A percentile compares a stretch with the other conserved stretches of the same genome.
Evolutionary conservation across 805 yeast genomes (phyloP).

Genomic region (Wickerhamiella allomyrinae): DNA sequence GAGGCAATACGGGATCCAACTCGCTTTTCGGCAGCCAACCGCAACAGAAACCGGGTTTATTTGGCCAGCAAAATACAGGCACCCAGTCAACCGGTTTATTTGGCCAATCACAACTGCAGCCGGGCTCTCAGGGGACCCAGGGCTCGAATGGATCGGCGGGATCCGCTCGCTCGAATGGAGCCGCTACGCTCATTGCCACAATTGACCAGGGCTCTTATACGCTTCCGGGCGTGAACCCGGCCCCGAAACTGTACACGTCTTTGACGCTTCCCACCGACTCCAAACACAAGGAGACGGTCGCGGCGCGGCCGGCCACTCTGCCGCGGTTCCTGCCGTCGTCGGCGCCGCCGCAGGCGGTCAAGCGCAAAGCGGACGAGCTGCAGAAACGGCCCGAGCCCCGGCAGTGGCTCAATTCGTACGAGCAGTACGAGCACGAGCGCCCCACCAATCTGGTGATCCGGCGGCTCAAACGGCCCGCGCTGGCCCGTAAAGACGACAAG

Average conservation of each 20-base stretch:
- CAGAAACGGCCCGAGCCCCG: background rate
- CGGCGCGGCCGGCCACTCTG: conserved; percentile 1
- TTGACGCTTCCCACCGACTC: conserved; percentile 8
- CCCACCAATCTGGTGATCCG: conserved; percentile 16
- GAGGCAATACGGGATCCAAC: background rate
- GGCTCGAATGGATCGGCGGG: too few species aligned
- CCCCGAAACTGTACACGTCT: conserved; percentile 16
- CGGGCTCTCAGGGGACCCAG: too few species aligned
- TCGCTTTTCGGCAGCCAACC: conserved; percentile 4
- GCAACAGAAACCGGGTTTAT: conserved; percentile 2
- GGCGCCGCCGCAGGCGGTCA: background rate
- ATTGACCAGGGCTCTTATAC: conserved; percentile 20
- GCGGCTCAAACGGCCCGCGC: conserved; percentile 6
- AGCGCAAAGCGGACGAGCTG: background rate
- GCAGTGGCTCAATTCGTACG: conserved; percentile 17
- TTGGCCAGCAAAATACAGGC: conserved; percentile 9
- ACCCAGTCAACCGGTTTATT: too few species aligned
- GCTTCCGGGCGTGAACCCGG: conserved; percentile 14
- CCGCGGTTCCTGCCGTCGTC: background rate
- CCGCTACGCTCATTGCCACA: conserved; percentile 13
- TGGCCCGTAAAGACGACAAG: background rate
- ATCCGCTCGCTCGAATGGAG: too few species aligned
- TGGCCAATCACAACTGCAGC: too few species aligned
- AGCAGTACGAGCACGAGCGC: conserved; percentile 13
- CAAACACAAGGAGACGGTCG: conserved; percentile 3